A percentile compares a stretch with the other conserved stretches of the same genome.
phyloP scores from a whole-genome alignment of 257 asterid genomes.

The Solanum etuberosum region DNA sequence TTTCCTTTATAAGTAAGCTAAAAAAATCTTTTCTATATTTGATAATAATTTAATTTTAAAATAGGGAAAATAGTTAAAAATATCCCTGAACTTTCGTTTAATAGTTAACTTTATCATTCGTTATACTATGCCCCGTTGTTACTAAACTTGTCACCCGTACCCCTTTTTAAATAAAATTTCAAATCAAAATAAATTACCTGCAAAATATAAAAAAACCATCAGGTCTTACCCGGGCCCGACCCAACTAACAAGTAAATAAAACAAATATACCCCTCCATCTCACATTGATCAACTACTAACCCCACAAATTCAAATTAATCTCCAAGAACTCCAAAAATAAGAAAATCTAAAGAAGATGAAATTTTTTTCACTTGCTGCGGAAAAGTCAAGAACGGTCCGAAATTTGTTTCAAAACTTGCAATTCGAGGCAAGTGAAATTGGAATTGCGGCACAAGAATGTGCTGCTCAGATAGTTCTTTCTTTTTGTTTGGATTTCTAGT shows the following conservation, averaged over 20 bases:
- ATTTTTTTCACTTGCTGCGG: too few species aligned
- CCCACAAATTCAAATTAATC: neutral
- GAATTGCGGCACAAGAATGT: neutral
- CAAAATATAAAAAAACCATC: too few species aligned
- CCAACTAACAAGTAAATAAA: neutral
- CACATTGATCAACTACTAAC: neutral
- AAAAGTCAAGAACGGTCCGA: too few species aligned
- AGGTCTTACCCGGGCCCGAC: neutral
- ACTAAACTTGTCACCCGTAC: neutral
- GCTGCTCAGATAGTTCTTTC: too few species aligned
- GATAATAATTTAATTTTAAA: too few species aligned
- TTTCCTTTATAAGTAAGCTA: neutral
- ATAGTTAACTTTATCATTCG: too few species aligned
- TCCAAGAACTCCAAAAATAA: neutral
- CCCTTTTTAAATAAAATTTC: neutral
- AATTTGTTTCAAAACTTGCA: neutral
- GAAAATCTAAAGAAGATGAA: too few species aligned
- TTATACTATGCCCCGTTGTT: neutral
- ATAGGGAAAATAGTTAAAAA: neutral
- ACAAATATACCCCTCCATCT: neutral
- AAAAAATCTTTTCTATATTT: too few species aligned
- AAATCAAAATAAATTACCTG: too few species aligned
- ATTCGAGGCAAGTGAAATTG: neutral
- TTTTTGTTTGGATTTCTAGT: too few species aligned
- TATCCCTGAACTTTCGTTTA: too few species aligned